Conservation (phyloP, 768 basidiomycete genomes). For the Phylloporus rhodoxanthus region DNA sequence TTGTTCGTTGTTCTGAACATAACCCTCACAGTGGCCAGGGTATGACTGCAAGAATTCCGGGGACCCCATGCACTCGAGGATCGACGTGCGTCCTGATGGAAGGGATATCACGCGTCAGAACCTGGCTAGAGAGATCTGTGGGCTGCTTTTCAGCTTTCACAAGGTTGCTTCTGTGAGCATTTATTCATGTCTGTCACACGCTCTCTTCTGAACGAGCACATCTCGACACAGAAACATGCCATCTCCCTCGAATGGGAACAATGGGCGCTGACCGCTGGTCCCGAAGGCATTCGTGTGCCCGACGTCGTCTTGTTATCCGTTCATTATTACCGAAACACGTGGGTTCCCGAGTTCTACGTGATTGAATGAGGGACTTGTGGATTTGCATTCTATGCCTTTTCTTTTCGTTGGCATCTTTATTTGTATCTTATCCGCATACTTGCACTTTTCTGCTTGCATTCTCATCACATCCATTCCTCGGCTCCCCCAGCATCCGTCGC, state of each 20-base stretch:
- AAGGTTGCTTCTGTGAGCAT: conserved; percentile 7
- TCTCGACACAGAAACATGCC: conserved; percentile 2
- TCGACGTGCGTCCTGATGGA: conserved; percentile 7
- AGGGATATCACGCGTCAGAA: conserved; percentile 17
- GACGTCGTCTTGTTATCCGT: conserved; percentile 20
- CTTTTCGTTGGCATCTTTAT: conserved; percentile 1
- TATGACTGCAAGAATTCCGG: conserved; percentile 1
- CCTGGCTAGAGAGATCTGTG: conserved; percentile 15
- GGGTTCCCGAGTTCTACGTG: conserved; percentile 29
- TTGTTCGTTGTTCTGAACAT: not conserved
- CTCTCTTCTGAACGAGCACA: not conserved
- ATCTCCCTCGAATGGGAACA: conserved; percentile 11
- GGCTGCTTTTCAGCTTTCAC: conserved; percentile 9
- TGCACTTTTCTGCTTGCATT: not conserved
- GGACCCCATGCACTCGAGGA: conserved; percentile 10
- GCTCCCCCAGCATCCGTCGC: not conserved
- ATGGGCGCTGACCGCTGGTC: conserved; percentile 16
- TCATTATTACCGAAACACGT: conserved; percentile 25
- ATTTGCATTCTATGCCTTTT: not conserved
- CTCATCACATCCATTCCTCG: not conserved
- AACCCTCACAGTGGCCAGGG: conserved; percentile 20
- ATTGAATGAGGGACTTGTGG: conserved; percentile 10
- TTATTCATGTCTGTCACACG: not conserved
- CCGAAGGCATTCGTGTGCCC: conserved; percentile 11
- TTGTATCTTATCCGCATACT: not conserved